phyloP scores from a whole-genome alignment of 441 rosid genomes.

The Codiaeum variegatum region DNA sequence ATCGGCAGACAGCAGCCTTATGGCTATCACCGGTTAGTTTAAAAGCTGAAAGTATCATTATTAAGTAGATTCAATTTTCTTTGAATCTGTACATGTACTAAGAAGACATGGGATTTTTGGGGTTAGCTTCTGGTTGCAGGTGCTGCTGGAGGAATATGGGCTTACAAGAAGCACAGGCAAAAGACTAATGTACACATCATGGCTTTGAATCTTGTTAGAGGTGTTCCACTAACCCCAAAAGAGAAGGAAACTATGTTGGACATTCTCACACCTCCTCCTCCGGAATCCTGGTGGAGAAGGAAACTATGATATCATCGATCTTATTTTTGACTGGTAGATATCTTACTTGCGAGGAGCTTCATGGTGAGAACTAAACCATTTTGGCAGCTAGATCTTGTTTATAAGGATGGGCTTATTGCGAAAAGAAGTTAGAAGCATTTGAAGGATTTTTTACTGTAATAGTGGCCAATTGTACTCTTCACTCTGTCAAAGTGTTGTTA shows the following conservation, averaged over 20 bases:
- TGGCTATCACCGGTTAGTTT: constrained; percentile 89
- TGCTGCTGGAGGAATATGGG: constrained; percentile 65
- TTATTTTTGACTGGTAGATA: background rate
- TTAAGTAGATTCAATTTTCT: background rate
- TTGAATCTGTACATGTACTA: background rate
- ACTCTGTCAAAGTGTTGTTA: too few relatives aligned
- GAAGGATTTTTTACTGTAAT: background rate
- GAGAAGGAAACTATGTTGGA: constrained; percentile 87
- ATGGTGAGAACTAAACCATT: too few relatives aligned
- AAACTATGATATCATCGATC: background rate
- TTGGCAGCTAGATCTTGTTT: background rate
- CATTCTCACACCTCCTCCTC: constrained; percentile 79
- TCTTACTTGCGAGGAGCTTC: background rate
- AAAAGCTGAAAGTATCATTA: constrained; percentile 6
- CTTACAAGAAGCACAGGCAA: constrained; percentile 61
- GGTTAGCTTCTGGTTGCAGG: constrained; percentile 69
- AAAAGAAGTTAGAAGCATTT: background rate
- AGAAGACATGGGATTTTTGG: constrained; percentile 14
- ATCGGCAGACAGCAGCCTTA: constrained; percentile 83
- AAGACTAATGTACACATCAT: constrained; percentile 75
- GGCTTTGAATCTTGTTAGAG: constrained; percentile 79
- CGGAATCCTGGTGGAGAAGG: constrained; percentile 28
- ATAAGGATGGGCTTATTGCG: background rate
- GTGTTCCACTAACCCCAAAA: constrained; percentile 71
- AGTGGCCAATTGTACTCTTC: too few relatives aligned